Evolutionary conservation across 345 rosid species (phyloP).

Genomic region (Citrus reticulata): DNA sequence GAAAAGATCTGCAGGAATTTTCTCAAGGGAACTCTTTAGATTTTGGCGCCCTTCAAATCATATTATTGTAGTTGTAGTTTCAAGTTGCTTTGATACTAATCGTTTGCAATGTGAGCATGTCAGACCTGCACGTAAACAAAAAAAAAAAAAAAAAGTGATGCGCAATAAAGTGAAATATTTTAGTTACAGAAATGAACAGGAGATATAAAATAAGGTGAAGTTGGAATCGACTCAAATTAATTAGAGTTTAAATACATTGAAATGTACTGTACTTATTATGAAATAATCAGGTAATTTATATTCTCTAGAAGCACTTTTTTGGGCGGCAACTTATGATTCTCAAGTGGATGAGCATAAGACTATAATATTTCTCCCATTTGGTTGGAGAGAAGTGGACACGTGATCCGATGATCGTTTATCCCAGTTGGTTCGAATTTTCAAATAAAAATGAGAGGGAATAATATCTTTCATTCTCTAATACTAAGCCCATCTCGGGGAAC

Average conservation of each 20-base stretch:
- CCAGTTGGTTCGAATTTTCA: background rate
- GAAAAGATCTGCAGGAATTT: constrained; percentile 59
- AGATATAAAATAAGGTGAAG: no score
- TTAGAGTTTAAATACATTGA: background rate
- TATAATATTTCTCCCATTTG: background rate
- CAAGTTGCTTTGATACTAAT: background rate
- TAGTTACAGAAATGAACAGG: background rate
- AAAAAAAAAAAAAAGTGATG: background rate
- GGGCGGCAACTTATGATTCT: background rate
- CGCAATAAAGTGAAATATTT: background rate
- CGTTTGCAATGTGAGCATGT: no score
- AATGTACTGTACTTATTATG: background rate
- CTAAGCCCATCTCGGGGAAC: no score
- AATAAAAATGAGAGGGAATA: background rate
- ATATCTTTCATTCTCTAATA: background rate
- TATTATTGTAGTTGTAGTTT: background rate
- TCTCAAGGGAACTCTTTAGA: constrained; percentile 31
- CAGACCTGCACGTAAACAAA: no score
- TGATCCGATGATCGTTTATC: background rate
- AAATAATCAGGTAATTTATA: background rate
- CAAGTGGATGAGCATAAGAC: background rate
- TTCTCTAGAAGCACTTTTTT: background rate
- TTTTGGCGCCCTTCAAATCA: background rate
- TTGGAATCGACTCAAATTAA: no score
- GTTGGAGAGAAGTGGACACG: background rate